Conservation (phyloP, 23 red algal genomes). For the Cyanidioschyzon merolae region DNA sequence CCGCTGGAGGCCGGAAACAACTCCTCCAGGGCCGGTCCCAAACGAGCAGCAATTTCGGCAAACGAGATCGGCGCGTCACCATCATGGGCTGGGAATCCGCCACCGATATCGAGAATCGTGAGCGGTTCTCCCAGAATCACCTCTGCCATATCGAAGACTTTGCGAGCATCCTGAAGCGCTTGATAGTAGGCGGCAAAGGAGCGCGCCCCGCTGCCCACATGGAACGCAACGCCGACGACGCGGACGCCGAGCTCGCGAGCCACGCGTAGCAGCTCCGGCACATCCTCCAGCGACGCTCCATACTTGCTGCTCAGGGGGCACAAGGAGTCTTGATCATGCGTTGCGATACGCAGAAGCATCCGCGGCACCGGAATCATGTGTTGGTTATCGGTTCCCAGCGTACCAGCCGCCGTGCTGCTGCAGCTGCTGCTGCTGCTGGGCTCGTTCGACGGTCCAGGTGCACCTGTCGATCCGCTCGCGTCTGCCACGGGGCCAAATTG, state of each 20-base stretch:
- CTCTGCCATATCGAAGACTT: constrained; percentile 42
- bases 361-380: constrained; percentile 19
- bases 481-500: neutral
- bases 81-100: constrained; percentile 72
- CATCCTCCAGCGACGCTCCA: constrained; percentile 47
- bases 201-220: constrained; percentile 60
- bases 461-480: neutral
- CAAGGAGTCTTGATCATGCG: constrained; percentile 43
- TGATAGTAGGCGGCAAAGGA: constrained; percentile 33
- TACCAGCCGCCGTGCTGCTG: neutral
- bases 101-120: constrained; percentile 68
- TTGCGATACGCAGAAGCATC: constrained; percentile 57
- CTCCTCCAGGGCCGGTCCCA: constrained; percentile 30
- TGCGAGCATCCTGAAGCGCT: constrained; percentile 36
- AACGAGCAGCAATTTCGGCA: constrained; percentile 31
- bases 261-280: constrained; percentile 35
- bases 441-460: neutral
- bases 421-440: neutral
- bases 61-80: constrained; percentile 64
- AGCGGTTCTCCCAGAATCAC: constrained; percentile 31
- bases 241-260: constrained; percentile 29
- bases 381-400: neutral
- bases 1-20: constrained; percentile 27
- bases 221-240: constrained; percentile 79
- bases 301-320: constrained; percentile 79